Conservation (phyloP, 2,329 filamentous ascomycete genomes). For the Rosellinia necatrix region DNA sequence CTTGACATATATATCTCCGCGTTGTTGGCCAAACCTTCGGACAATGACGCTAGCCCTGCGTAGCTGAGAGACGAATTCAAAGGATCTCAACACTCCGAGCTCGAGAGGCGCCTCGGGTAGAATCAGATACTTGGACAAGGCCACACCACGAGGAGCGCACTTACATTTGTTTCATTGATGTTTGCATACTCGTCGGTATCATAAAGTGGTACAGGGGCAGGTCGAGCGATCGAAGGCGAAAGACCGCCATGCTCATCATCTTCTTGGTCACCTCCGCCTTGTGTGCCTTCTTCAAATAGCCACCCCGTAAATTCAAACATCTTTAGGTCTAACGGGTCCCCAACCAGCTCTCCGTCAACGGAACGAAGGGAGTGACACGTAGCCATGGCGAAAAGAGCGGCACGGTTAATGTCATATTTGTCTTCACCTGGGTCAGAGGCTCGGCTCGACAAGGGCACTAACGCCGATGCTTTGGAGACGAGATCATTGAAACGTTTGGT, state of each 20-base stretch:
- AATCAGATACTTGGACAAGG: slow-evolving; percentile 23
- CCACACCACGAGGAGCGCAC: slow-evolving; percentile 2
- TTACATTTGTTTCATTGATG: slow-evolving; percentile 37
- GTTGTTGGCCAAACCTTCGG: slow-evolving; percentile 81
- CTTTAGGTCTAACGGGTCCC: slow-evolving; percentile 92
- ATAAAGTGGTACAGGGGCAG: slow-evolving; percentile 67
- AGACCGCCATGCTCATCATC: slow-evolving; percentile 77
- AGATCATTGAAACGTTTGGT: slow-evolving; percentile 74
- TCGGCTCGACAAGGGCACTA: slow-evolving; percentile 54
- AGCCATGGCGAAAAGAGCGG: slow-evolving; percentile 90
- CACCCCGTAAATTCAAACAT: slow-evolving; percentile 98
- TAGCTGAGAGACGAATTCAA: slow-evolving; percentile 93
- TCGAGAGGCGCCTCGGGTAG: slow-evolving; percentile 64
- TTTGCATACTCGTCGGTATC: slow-evolving; percentile 41
- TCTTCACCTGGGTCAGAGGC: slow-evolving; percentile 39
- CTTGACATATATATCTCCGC: slow-evolving; percentile 90
- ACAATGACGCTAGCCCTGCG: slow-evolving; percentile 92
- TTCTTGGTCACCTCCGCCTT: slow-evolving; percentile 65
- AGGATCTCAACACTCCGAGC: slow-evolving; percentile 86
- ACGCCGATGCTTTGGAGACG: slow-evolving; percentile 64
- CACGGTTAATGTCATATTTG: slow-evolving; percentile 48
- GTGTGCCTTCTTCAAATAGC: slow-evolving; percentile 87
- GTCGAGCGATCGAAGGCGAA: slow-evolving; percentile 85
- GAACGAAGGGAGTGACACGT: slow-evolving; percentile 91
- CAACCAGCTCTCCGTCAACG: slow-evolving; percentile 86